Evolutionary conservation across 495 filamentous ascomycete species (phyloP).

Genomic region (Choiromyces venosus): DNA sequence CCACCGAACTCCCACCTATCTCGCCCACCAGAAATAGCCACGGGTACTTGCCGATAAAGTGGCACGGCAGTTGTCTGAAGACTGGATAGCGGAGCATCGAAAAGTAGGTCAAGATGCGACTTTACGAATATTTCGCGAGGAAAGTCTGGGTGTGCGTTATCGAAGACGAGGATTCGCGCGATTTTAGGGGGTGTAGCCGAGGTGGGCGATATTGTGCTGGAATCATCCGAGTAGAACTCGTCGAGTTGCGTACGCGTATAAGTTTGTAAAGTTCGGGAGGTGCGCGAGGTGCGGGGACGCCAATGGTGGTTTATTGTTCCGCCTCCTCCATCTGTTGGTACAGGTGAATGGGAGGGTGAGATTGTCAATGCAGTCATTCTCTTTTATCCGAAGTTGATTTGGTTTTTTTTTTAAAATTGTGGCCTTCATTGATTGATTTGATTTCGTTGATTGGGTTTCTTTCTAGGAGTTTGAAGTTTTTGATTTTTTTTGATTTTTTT

Average conservation of each 20-base stretch:
- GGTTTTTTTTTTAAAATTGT: too few relatives aligned
- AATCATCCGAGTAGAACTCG: slow-evolving; percentile 29
- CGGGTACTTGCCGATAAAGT: slow-evolving; percentile 27
- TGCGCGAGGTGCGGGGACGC: slow-evolving; percentile 21
- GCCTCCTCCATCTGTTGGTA: background rate
- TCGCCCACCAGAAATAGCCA: slow-evolving; percentile 19
- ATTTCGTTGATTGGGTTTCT: too few relatives aligned
- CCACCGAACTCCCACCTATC: slow-evolving; percentile 29
- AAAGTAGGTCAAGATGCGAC: slow-evolving; percentile 31
- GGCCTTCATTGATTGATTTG: too few relatives aligned
- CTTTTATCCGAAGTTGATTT: background rate
- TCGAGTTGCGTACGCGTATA: slow-evolving; percentile 35
- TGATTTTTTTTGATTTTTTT: background rate
- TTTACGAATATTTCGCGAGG: slow-evolving; percentile 35
- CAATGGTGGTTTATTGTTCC: slow-evolving; percentile 6
- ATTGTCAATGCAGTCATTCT: background rate
- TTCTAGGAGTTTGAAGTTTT: background rate
- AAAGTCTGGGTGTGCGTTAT: slow-evolving; percentile 26
- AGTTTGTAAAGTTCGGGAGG: slow-evolving; percentile 20
- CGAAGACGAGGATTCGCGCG: slow-evolving; percentile 33
- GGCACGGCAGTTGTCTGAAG: slow-evolving; percentile 27
- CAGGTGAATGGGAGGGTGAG: background rate
- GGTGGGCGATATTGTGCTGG: slow-evolving; percentile 26
- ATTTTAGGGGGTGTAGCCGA: slow-evolving; percentile 23
- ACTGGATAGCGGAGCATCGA: slow-evolving; percentile 20